Conservation (phyloP, 148 eudicot species). For the Spergularia bocconei region DNA sequence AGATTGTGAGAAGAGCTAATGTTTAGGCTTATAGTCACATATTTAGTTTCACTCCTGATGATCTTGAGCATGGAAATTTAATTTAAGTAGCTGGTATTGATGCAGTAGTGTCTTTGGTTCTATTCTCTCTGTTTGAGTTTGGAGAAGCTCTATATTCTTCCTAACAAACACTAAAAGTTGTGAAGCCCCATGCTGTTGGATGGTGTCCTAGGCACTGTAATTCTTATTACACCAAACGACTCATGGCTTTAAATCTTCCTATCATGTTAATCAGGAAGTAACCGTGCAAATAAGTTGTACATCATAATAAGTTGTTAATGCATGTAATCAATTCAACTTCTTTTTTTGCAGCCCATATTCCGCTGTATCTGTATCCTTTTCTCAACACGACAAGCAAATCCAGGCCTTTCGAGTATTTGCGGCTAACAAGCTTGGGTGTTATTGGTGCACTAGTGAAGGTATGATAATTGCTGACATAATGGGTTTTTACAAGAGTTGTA, state of each 20-base stretch:
- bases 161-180: too few relatives aligned
- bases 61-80: too few relatives aligned
- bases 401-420: constrained; percentile 93
- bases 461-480: constrained; percentile 14
- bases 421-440: constrained; percentile 94
- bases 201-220: neutral
- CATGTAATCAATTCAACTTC: neutral
- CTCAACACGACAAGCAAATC: constrained; percentile 96
- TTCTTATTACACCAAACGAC: neutral
- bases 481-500: neutral
- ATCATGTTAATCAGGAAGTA: neutral
- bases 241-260: neutral
- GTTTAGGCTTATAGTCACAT: too few relatives aligned
- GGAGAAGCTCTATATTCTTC: too few relatives aligned
- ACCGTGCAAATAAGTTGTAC: neutral
- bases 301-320: neutral
- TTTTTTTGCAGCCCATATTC: constrained; percentile 84
- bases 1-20: too few relatives aligned
- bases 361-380: constrained; percentile 89
- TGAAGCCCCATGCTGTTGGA: too few relatives aligned
- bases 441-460: constrained; percentile 98
- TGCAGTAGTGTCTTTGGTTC: too few relatives aligned
- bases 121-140: too few relatives aligned
- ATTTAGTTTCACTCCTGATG: too few relatives aligned
- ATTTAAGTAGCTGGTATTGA: too few relatives aligned